Percentiles rank a stretch among this genome's conserved stretches.
Evolutionary conservation across 1,284 basidiomycete species (phyloP).

Genomic region (Microstroma glucosiphilum): DNA sequence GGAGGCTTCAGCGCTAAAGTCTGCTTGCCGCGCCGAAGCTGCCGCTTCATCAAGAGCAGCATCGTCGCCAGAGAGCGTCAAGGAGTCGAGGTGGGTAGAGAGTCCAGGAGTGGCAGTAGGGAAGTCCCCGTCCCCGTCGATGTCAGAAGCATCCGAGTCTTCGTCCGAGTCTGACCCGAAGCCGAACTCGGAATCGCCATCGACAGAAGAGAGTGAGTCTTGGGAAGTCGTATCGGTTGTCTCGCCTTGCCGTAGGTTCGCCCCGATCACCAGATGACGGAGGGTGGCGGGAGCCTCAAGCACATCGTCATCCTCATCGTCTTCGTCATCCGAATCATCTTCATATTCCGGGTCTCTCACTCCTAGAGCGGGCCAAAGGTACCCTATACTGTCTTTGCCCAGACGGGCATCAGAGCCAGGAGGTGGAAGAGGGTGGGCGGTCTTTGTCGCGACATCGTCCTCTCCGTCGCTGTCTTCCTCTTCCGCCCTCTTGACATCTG

Average conservation of each 20-base stretch:
- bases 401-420: constrained; percentile 11
- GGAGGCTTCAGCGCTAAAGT: constrained; percentile 70
- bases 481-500: constrained; percentile 18
- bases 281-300: constrained; percentile 20
- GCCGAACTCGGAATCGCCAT: constrained; percentile 23
- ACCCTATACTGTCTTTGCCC: constrained; percentile 27
- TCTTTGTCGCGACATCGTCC: constrained; percentile 22
- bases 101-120: constrained; percentile 21
- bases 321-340: constrained; percentile 4
- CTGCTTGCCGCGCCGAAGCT: constrained; percentile 51
- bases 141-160: constrained; percentile 14
- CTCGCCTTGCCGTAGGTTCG: background rate
- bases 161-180: constrained; percentile 16
- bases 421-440: constrained; percentile 14
- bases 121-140: constrained; percentile 32
- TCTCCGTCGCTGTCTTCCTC: constrained; percentile 28
- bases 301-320: constrained; percentile 19
- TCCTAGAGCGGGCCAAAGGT: constrained; percentile 38
- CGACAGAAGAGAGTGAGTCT: constrained; percentile 33
- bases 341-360: constrained; percentile 4
- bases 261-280: constrained; percentile 10
- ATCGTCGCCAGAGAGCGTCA: constrained; percentile 25
- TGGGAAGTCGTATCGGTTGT: constrained; percentile 10
- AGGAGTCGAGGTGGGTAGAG: constrained; percentile 23
- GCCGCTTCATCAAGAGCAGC: constrained; percentile 37